Conservation (phyloP, 1,284 basidiomycete genomes). For the Phlebopus sp. region DNA sequence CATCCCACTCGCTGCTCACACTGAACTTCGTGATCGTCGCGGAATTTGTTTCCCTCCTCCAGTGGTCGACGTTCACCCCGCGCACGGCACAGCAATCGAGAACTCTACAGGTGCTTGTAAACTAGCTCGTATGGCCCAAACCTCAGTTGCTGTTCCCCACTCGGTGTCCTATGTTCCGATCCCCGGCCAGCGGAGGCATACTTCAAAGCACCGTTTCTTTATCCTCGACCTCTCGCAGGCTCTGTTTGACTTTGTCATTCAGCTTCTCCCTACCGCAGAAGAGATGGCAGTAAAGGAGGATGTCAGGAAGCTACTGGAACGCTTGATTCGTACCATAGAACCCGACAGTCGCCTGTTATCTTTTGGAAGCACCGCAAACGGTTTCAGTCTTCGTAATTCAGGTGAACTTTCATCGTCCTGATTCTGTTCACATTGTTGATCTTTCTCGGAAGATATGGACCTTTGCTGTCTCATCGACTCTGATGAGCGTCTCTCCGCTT, state of each 20-base stretch:
- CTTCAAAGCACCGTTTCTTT: conserved; percentile 58
- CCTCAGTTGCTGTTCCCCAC: conserved; percentile 22
- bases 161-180: conserved; percentile 26
- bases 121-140: conserved; percentile 26
- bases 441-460: conserved; percentile 81
- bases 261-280: conserved; percentile 83
- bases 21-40: conserved; percentile 25
- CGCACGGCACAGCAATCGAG: conserved; percentile 1
- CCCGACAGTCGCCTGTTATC: conserved; percentile 88
- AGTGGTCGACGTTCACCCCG: conserved; percentile 10
- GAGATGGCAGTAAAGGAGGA: conserved; percentile 95
- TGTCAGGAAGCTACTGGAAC: conserved; percentile 90
- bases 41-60: conserved; percentile 24
- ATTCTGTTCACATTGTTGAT: conserved; percentile 7
- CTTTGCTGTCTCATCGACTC: conserved; percentile 94
- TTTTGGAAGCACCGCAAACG: conserved; percentile 94
- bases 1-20: conserved; percentile 17
- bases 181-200: conserved; percentile 34
- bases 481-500: conserved; percentile 69
- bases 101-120: conserved; percentile 10
- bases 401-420: conserved; percentile 53
- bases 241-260: conserved; percentile 84
- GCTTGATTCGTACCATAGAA: conserved; percentile 91
- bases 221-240: conserved; percentile 64
- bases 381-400: conserved; percentile 91